Percentiles rank a stretch among this genome's conserved stretches.
Evolutionary conservation across 441 rosid species (phyloP).

Genomic region (Pelargonium myrrhifolium): DNA sequence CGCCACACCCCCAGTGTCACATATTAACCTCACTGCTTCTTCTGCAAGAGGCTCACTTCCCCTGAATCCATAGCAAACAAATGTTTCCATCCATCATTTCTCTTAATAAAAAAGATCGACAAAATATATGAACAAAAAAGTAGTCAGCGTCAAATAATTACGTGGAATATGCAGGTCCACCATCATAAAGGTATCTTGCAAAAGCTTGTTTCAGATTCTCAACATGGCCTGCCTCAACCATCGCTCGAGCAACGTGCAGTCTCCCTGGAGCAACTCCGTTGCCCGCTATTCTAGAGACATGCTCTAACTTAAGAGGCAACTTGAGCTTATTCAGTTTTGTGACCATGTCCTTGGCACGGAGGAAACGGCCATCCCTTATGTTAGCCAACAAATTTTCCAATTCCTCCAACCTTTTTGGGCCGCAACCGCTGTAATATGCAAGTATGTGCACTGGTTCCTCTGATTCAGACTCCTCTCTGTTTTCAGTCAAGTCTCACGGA

Average conservation of each 20-base stretch:
- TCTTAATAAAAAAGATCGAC: slow-evolving; percentile 9
- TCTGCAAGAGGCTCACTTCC: slow-evolving; percentile 80
- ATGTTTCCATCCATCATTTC: not conserved
- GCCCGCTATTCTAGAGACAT: slow-evolving; percentile 80
- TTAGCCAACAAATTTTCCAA: slow-evolving; percentile 53
- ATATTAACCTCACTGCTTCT: slow-evolving; percentile 62
- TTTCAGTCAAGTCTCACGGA: slow-evolving; percentile 10
- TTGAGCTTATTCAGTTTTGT: slow-evolving; percentile 68
- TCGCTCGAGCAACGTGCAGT: slow-evolving; percentile 86
- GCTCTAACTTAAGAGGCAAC: slow-evolving; percentile 79
- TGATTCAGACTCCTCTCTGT: slow-evolving; percentile 39
- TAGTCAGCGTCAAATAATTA: slow-evolving; percentile 19
- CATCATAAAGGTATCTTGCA: slow-evolving; percentile 68
- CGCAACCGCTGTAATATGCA: slow-evolving; percentile 85
- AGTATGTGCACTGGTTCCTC: slow-evolving; percentile 93
- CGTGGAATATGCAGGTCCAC: slow-evolving; percentile 90
- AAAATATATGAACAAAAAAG: slow-evolving; percentile 1
- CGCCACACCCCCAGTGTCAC: slow-evolving; percentile 78
- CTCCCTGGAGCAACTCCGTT: slow-evolving; percentile 90
- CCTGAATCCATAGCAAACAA: slow-evolving; percentile 32
- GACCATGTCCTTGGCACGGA: slow-evolving; percentile 75
- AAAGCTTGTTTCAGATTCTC: slow-evolving; percentile 86
- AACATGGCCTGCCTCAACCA: slow-evolving; percentile 87
- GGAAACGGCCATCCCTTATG: slow-evolving; percentile 78
- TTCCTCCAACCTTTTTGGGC: slow-evolving; percentile 53